phyloP scores from a whole-genome alignment of 2,329 filamentous ascomycete genomes.

The Dactylella cylindrospora region DNA sequence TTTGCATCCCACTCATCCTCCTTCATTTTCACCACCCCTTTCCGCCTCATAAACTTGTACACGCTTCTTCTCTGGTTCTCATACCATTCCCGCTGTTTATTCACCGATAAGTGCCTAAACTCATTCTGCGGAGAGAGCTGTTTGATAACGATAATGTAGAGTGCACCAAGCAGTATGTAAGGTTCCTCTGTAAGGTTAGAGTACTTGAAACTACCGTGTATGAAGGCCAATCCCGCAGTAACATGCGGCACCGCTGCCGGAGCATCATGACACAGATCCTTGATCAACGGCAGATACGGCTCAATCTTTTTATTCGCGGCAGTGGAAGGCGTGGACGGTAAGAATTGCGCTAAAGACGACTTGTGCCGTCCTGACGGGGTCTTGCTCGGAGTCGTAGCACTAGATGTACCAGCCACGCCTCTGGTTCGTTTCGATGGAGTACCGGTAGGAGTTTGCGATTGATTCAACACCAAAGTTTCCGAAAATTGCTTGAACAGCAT shows the following conservation, averaged over 20 bases:
- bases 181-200: conserved; percentile 21
- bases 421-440: conserved; percentile 7
- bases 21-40: conserved; percentile 39
- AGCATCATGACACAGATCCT: conserved; percentile 5
- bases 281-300: conserved; percentile 10
- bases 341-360: conserved; percentile 2
- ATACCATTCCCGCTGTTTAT: conserved; percentile 35
- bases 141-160: conserved; percentile 46
- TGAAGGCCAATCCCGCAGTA: conserved; percentile 9
- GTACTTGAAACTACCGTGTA: conserved; percentile 10
- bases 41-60: conserved; percentile 44
- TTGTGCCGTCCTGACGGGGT: conserved; percentile 3
- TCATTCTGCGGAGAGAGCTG: conserved; percentile 37
- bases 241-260: conserved; percentile 9
- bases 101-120: conserved; percentile 1
- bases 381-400: not conserved
- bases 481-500: conserved; percentile 40
- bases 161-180: conserved; percentile 18
- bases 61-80: conserved; percentile 36
- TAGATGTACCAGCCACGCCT: not conserved
- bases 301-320: conserved; percentile 8
- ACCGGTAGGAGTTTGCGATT: not conserved
- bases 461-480: conserved; percentile 18
- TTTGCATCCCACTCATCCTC: conserved; percentile 38
- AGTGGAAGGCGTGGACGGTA: not conserved